phyloP scores from a whole-genome alignment of 306 rosid species.

The Cicer chorassanicum region DNA sequence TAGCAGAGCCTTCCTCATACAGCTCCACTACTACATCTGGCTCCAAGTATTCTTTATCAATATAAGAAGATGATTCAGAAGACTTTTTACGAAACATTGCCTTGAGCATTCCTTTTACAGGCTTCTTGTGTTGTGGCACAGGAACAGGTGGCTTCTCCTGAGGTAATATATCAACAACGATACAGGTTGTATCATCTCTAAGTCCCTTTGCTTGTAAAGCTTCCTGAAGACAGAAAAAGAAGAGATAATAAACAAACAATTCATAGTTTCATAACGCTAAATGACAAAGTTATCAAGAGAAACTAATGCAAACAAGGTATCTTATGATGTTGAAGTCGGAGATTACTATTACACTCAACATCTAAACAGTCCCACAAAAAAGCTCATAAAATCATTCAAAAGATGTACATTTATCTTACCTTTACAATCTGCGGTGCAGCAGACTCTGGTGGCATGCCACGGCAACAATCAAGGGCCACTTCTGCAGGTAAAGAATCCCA shows the following conservation, averaged over 20 bases:
- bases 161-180: conserved; percentile 81
- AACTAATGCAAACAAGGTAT: conserved; percentile 30
- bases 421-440: conserved; percentile 93
- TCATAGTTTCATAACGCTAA: conserved; percentile 12
- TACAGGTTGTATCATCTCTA: conserved; percentile 98
- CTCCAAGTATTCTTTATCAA: conserved; percentile 75
- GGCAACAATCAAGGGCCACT: conserved; percentile 83
- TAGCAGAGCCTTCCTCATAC: conserved; percentile 96
- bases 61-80: conserved; percentile 74
- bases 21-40: conserved; percentile 86
- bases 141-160: conserved; percentile 77
- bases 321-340: conserved; percentile 29
- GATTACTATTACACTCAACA: conserved; percentile 25
- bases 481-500: conserved; percentile 94
- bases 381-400: conserved; percentile 35
- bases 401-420: conserved; percentile 52
- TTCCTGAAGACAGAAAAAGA: conserved; percentile 65
- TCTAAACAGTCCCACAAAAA: conserved; percentile 18
- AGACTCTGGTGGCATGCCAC: conserved; percentile 80
- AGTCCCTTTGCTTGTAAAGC: conserved; percentile 92
- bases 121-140: conserved; percentile 63
- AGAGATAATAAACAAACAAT: background rate
- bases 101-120: conserved; percentile 81
- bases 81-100: conserved; percentile 81
- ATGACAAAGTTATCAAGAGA: conserved; percentile 26